These are phyloP conservation scores for Gigaspora rosea DNA, from an alignment of 192 early-diverging fungal genomes.

Conservation along the genomic window DNA sequence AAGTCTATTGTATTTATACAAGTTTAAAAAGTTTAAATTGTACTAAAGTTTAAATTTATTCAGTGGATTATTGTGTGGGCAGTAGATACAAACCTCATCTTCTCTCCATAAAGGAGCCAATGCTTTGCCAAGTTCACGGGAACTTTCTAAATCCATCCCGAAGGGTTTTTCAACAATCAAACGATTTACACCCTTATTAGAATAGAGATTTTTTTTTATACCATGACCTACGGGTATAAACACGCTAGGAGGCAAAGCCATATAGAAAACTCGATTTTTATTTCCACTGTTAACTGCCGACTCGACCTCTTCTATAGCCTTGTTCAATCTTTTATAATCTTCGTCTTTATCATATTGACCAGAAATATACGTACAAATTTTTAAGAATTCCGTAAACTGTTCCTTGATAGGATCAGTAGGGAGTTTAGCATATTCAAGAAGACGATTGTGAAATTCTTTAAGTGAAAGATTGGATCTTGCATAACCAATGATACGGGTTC, in stretches of 20 bases:
- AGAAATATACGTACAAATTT: slow-evolving; percentile 70
- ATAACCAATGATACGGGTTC: slow-evolving; percentile 86
- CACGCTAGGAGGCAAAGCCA: slow-evolving; percentile 95
- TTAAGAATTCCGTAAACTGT: slow-evolving; percentile 64
- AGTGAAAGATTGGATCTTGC: slow-evolving; percentile 80
- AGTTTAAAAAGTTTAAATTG: neutral
- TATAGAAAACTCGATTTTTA: slow-evolving; percentile 86
- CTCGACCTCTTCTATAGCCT: slow-evolving; percentile 64
- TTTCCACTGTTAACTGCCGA: slow-evolving; percentile 37
- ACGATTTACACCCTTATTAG: slow-evolving; percentile 68
- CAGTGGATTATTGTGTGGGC: no score
- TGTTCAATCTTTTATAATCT: slow-evolving; percentile 69
- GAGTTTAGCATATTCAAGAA: slow-evolving; percentile 69
- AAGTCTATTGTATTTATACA: slow-evolving; percentile 60
- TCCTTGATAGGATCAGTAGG: slow-evolving; percentile 59
- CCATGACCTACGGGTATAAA: slow-evolving; percentile 84
- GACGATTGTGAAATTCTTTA: slow-evolving; percentile 74
- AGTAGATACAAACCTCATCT: slow-evolving; percentile 64
- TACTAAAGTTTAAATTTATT: no score
- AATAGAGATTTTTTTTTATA: slow-evolving; percentile 72
- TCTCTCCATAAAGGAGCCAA: slow-evolving; percentile 82
- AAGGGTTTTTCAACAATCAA: slow-evolving; percentile 98
- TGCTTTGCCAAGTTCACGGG: slow-evolving; percentile 67
- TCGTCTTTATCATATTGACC: slow-evolving; percentile 84
- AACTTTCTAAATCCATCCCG: slow-evolving; percentile 88